phyloP scores from a whole-genome alignment of 371 early-diverging fungal genomes.

The Zancudomyces culisetae region DNA sequence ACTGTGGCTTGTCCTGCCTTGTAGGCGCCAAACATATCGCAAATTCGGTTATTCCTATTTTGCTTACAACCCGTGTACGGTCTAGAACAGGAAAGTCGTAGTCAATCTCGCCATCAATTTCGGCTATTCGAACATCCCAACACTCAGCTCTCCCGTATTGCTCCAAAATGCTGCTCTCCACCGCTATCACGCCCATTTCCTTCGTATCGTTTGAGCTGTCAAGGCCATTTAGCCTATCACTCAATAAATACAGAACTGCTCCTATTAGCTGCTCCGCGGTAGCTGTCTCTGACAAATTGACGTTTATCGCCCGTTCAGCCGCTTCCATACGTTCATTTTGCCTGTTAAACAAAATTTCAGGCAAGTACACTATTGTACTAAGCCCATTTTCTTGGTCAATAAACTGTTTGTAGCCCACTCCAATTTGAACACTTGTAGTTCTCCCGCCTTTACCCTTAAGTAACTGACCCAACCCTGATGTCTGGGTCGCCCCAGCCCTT shows the following conservation, averaged over 20 bases:
- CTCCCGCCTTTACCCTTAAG: no score
- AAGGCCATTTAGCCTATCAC: no score
- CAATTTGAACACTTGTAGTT: not conserved
- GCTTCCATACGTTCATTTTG: no score
- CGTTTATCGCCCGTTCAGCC: no score
- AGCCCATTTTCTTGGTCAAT: not conserved
- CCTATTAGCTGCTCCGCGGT: slow-evolving; percentile 86
- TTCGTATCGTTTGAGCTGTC: no score
- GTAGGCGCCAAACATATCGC: slow-evolving; percentile 66
- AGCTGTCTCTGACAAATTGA: slow-evolving; percentile 29
- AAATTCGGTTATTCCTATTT: slow-evolving; percentile 76
- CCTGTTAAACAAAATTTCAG: no score
- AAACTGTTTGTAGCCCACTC: not conserved
- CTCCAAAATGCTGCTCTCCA: slow-evolving; percentile 40
- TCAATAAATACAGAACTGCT: slow-evolving; percentile 54
- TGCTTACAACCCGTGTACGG: slow-evolving; percentile 58
- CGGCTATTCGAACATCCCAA: slow-evolving; percentile 82
- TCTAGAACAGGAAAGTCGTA: slow-evolving; percentile 91
- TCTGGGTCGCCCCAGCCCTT: no score
- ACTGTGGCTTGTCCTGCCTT: no score
- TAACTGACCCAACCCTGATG: no score
- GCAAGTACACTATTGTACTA: no score
- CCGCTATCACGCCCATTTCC: slow-evolving; percentile 43
- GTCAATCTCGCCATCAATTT: slow-evolving; percentile 87
- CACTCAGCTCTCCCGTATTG: slow-evolving; percentile 35